Percentiles rank a stretch among this genome's conserved stretches.
These are phyloP conservation scores for Microbotryum lychnidis-dioicae DNA, from an alignment of 1,284 basidiomycete species.

Conservation along the genomic window DNA sequence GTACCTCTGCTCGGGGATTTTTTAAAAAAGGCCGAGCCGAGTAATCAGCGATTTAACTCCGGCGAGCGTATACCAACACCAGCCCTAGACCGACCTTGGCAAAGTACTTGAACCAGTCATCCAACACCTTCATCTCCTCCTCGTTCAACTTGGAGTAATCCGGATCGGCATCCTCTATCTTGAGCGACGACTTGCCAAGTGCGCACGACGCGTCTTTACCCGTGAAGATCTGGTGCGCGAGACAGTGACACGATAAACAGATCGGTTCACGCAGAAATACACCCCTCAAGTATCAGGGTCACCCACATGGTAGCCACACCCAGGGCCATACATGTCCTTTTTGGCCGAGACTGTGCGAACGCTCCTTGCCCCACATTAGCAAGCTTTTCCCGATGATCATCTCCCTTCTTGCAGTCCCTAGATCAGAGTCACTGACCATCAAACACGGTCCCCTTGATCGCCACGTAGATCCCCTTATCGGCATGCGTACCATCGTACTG, in stretches of 20 bases:
- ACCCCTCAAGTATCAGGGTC: not conserved
- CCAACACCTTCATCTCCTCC: slow-evolving; percentile 69
- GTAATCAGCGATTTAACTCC: too few species aligned
- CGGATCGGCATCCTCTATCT: slow-evolving; percentile 74
- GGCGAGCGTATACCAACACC: too few species aligned
- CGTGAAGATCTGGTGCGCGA: slow-evolving; percentile 46
- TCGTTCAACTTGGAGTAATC: slow-evolving; percentile 74
- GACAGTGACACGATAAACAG: not conserved
- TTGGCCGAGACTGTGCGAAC: slow-evolving; percentile 52
- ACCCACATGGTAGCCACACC: slow-evolving; percentile 39
- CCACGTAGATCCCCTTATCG: slow-evolving; percentile 67
- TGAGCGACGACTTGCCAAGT: slow-evolving; percentile 64
- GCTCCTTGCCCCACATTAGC: not conserved
- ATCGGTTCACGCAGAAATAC: not conserved
- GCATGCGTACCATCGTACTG: slow-evolving; percentile 60
- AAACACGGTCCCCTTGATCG: slow-evolving; percentile 55
- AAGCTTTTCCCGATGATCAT: not conserved
- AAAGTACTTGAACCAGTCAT: slow-evolving; percentile 80
- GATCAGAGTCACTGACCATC: slow-evolving; percentile 23
- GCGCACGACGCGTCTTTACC: slow-evolving; percentile 66
- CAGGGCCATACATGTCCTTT: slow-evolving; percentile 65
- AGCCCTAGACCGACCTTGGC: slow-evolving; percentile 44
- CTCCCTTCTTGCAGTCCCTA: not conserved
- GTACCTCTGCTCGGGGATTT: slow-evolving; percentile 53
- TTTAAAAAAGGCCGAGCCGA: not conserved